Evolutionary conservation across 768 basidiomycete genomes (phyloP).

Genomic region (Multifurca ochricompacta): DNA sequence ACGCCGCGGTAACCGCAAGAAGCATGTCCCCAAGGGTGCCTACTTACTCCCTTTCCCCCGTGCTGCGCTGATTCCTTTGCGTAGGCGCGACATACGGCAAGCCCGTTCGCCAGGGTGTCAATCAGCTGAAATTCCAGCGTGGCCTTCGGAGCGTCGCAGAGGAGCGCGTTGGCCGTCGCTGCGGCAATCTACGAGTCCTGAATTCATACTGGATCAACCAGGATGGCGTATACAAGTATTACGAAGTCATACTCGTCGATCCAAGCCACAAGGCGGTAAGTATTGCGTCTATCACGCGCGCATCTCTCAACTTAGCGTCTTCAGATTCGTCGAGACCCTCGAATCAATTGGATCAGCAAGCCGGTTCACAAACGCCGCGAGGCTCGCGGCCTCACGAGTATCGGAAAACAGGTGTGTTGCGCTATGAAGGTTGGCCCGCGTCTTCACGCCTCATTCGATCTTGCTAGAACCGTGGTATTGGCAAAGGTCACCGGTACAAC

Average conservation of each 20-base stretch:
- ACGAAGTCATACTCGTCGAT: slow-evolving; percentile 97
- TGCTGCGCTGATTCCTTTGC: neutral
- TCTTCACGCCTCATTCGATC: neutral
- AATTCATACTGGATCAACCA: slow-evolving; percentile 99
- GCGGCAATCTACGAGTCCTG: slow-evolving; percentile 91
- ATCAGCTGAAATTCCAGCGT: slow-evolving; percentile 97
- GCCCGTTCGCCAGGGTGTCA: slow-evolving; percentile 98
- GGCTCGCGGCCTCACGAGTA: slow-evolving; percentile 92
- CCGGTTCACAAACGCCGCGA: slow-evolving; percentile 99
- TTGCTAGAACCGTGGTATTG: slow-evolving; percentile 85
- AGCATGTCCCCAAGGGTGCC: slow-evolving; percentile 93
- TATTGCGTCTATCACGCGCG: slow-evolving; percentile 9
- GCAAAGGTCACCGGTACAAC: slow-evolving; percentile 93
- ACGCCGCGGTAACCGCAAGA: slow-evolving; percentile 97
- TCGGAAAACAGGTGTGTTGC: slow-evolving; percentile 80
- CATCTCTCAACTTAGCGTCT: slow-evolving; percentile 14
- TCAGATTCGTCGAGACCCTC: slow-evolving; percentile 88
- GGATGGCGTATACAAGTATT: slow-evolving; percentile 99
- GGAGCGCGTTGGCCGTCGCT: slow-evolving; percentile 94
- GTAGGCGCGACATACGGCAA: slow-evolving; percentile 96
- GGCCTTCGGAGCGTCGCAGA: slow-evolving; percentile 89
- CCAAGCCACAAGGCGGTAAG: slow-evolving; percentile 89
- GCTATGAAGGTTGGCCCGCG: neutral
- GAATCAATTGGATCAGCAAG: slow-evolving; percentile 99
- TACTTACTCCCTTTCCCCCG: neutral